Percentiles rank a stretch among this genome's conserved stretches.
Evolutionary conservation across 2,329 filamentous ascomycete species (phyloP).

Genomic region (Ceratocystis diversiconidia): DNA sequence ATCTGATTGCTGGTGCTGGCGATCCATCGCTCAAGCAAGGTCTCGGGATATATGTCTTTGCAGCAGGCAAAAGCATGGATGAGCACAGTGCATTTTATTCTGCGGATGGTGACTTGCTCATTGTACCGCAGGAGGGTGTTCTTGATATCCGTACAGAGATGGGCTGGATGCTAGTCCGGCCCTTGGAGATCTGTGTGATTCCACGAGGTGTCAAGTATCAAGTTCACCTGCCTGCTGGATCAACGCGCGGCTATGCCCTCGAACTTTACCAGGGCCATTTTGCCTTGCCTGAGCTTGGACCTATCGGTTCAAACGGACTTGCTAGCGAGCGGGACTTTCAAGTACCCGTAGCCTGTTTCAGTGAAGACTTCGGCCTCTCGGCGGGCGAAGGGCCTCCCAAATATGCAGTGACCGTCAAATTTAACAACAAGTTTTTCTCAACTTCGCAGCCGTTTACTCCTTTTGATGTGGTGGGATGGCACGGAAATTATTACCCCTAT

Average conservation of each 20-base stretch:
- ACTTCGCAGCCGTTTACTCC: conserved; percentile 55
- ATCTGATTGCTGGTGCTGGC: conserved; percentile 61
- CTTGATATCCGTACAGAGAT: conserved; percentile 61
- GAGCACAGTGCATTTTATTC: conserved; percentile 60
- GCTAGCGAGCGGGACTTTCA: conserved; percentile 60
- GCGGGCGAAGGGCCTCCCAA: conserved; percentile 21
- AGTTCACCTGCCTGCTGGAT: conserved; percentile 43
- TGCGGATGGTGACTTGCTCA: conserved; percentile 60
- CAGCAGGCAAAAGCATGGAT: conserved; percentile 59
- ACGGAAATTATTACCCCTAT: conserved; percentile 66
- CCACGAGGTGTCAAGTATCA: conserved; percentile 56
- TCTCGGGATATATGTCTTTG: conserved; percentile 61
- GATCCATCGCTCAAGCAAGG: conserved; percentile 63
- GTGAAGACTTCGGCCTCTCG: conserved; percentile 36
- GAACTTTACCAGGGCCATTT: conserved; percentile 57
- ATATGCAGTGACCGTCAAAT: conserved; percentile 47
- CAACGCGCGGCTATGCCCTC: conserved; percentile 53
- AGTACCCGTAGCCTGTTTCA: conserved; percentile 50
- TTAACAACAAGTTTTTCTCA: conserved; percentile 52
- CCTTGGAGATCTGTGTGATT: conserved; percentile 59
- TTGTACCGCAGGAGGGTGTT: conserved; percentile 55
- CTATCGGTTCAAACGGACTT: conserved; percentile 53
- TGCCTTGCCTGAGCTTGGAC: conserved; percentile 50
- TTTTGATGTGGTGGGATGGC: conserved; percentile 69
- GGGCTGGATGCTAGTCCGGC: conserved; percentile 52